These are phyloP conservation scores for Diacronema lutheri DNA, from an alignment of 78 protist species.

Conservation along the genomic window DNA sequence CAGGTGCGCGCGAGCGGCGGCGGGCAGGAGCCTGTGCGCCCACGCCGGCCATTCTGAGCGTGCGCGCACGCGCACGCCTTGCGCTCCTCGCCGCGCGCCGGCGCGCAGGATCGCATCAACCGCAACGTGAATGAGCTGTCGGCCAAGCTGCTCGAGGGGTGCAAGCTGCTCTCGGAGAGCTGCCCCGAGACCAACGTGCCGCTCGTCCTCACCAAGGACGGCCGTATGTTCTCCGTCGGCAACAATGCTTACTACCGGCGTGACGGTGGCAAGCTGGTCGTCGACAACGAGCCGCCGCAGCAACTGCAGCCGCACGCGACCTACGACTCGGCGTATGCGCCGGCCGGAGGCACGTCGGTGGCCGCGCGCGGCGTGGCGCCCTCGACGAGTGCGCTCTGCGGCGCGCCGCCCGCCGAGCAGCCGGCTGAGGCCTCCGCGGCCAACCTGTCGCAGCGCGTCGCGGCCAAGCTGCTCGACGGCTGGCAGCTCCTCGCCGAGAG, in stretches of 20 bases:
- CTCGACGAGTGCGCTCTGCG: too few species aligned
- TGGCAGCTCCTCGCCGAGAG: background rate
- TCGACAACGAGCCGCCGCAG: background rate
- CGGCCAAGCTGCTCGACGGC: constrained; percentile 15
- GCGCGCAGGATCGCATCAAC: background rate
- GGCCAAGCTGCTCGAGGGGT: constrained; percentile 1
- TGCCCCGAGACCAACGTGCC: constrained; percentile 26
- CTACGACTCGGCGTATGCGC: background rate
- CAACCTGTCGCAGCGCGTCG: background rate
- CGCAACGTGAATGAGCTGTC: background rate
- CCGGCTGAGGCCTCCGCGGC: too few species aligned
- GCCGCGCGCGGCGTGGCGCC: too few species aligned
- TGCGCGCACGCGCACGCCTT: too few species aligned
- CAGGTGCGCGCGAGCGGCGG: too few species aligned
- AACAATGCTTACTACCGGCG: background rate
- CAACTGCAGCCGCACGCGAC: background rate
- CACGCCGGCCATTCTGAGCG: too few species aligned
- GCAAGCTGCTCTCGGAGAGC: constrained; percentile 8
- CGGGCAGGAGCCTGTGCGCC: too few species aligned
- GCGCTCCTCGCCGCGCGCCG: too few species aligned
- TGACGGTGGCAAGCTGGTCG: background rate
- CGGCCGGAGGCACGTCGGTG: too few species aligned
- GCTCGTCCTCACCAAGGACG: background rate
- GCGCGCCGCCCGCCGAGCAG: too few species aligned
- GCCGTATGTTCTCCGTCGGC: constrained; percentile 16